phyloP scores from a whole-genome alignment of 306 rosid genomes.

The Pyrus communis region DNA sequence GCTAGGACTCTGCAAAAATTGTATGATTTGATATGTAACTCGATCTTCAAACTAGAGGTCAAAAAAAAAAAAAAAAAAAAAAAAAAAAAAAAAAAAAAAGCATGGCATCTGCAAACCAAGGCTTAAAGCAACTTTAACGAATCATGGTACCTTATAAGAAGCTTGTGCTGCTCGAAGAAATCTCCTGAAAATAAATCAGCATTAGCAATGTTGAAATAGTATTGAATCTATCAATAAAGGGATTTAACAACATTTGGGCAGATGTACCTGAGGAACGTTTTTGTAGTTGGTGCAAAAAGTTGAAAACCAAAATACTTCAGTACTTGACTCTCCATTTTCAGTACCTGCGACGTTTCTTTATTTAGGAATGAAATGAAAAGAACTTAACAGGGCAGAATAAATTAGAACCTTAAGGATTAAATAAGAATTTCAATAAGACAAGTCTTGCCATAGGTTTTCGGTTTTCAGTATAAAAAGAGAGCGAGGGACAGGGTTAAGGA shows the following conservation, averaged over 20 bases:
- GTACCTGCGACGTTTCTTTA: constrained; percentile 35
- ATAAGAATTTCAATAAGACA: no score
- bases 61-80: neutral
- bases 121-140: constrained; percentile 7
- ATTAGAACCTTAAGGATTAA: neutral
- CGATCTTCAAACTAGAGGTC: neutral
- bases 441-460: neutral
- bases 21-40: constrained; percentile 9
- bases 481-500: neutral
- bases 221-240: neutral
- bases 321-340: constrained; percentile 54
- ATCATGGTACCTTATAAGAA: constrained; percentile 53
- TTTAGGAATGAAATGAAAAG: constrained; percentile 14
- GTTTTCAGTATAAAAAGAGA: neutral
- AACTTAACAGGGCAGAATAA: constrained; percentile 7
- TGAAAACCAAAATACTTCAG: constrained; percentile 43
- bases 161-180: constrained; percentile 92
- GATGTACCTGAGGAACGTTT: constrained; percentile 58
- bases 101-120: constrained; percentile 16
- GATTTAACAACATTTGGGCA: neutral
- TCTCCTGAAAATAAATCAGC: constrained; percentile 55
- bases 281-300: constrained; percentile 55
- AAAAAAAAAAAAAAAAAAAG: neutral
- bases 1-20: constrained; percentile 52
- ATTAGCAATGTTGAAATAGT: constrained; percentile 9